A percentile compares a stretch with the other conserved stretches of the same genome.
These are phyloP conservation scores for Triticum turgidum DNA, from an alignment of 176 grass and related monocot species.

Conservation along the genomic window DNA sequence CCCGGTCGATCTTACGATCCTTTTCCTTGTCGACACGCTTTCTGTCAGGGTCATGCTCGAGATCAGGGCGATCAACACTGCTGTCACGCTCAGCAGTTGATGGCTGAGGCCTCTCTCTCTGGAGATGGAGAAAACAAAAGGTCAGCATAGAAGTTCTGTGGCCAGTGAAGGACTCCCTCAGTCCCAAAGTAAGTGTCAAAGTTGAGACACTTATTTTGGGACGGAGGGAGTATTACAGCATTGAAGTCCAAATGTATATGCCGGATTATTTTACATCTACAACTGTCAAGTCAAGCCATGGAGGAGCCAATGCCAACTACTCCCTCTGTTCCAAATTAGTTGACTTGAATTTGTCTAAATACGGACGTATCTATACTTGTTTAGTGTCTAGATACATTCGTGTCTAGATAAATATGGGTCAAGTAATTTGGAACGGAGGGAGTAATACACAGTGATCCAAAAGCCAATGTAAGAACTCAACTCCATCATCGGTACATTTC, in stretches of 20 bases:
- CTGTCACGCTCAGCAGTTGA: conserved; percentile 46
- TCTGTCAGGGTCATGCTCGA: conserved; percentile 48
- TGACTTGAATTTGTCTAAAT: too few relatives aligned
- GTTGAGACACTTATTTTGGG: too few relatives aligned
- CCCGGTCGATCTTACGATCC: conserved; percentile 48
- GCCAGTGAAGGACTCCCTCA: not conserved
- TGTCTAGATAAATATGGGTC: too few relatives aligned
- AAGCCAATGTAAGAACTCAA: not conserved
- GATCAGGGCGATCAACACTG: conserved; percentile 59
- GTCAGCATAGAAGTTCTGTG: not conserved
- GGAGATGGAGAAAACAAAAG: conserved; percentile 17
- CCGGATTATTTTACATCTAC: not conserved
- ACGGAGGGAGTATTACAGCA: not conserved
- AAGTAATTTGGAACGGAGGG: too few relatives aligned
- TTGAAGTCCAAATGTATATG: not conserved
- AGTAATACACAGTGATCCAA: not conserved
- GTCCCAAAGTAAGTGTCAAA: too few relatives aligned
- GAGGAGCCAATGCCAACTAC: not conserved
- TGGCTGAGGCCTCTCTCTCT: conserved; percentile 58
- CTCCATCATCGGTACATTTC: not conserved
- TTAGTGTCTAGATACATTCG: too few relatives aligned
- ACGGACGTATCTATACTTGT: too few relatives aligned
- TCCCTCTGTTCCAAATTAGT: too few relatives aligned
- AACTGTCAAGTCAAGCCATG: not conserved
- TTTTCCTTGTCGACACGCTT: conserved; percentile 48